Base-by-base conservation (phyloP, 805 yeast species). In the Yamadazyma kitorensis region DNA sequence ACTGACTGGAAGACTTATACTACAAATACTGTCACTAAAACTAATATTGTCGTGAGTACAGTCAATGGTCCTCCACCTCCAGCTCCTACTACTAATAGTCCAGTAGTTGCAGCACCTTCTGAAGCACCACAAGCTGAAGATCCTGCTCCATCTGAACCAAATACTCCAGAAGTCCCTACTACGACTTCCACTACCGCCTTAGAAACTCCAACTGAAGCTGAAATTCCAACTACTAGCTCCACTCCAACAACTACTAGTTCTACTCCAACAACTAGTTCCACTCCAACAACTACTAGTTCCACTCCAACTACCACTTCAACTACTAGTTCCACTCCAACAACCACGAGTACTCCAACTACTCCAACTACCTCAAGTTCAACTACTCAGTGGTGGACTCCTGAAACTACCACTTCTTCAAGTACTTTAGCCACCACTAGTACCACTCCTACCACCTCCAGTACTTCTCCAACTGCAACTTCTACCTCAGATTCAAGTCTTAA, bases 1-100 rank as follows among this genome's bases (percentile, higher is more conserved):
- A 57, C 64, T 9, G 39, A 43, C 6, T 44, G 48, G 51, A 36
- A 44, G 14, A 53, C 59, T 10, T 37, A 38, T 27, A 52, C 57
- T 12, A 43, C 51, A 6, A 37, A 36, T 14, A 51, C 56, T 4
- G 30, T 27, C 3, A 39, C 54, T 13, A 29, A 24, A 6, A 44
- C 44, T n/a, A 39, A 33, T 3, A 47, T 49, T 9, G 29, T 26
- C 4, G 39, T 49, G 14, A 35, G 31, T 6, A 48, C 51, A 6
- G 47, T 47, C 2, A 33, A 33, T 27, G 52, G 47, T 6, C 40
- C 52, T 8, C 60, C 59, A 17, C 52, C 56, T 6, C 32, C 46
- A 19, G 27, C 47, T 12, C 21, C 35, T 13, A 30, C 48, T 12
- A 23, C 23, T 11, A 25, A 17, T 11, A 19, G 29, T 22, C 28